Evolutionary conservation across 495 filamentous ascomycete genomes (phyloP), one percentile per base, ranked within the genome.

Genomic region (Collariella sp.): DNA sequence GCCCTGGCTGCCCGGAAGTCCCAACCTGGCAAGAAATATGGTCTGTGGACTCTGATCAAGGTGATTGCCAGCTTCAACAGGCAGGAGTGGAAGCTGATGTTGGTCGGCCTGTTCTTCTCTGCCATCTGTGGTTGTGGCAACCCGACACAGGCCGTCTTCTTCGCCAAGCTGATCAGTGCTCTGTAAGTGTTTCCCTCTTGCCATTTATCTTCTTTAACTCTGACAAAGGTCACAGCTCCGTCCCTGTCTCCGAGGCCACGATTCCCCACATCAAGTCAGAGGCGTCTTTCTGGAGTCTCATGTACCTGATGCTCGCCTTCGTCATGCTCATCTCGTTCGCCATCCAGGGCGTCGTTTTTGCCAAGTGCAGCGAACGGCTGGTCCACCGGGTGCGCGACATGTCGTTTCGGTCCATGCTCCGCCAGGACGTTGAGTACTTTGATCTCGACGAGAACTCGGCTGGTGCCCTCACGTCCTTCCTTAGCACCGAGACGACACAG

Each of bases 301-400:
- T 98, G 90, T 98, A 93, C 67, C 78, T 97, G 20, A 89, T 96
- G 79, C 79, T 96, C n/a, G 93, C 86, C 15, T 66, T 95, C 42
- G 78, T 83, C 26, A 81, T 86, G 62, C 82, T 95, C 55, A 63
- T 91, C 46, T 79, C 82, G 2, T 86, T 86, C 59, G 72, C 76
- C 33, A 62, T 62, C 34, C 86, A 91, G 58, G 91, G 89, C 36
- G 55, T 87, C 23, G 29, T 64, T 5, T 94, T 96, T 54, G 90
- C 87, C 7, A 85, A 84, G 61, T 89, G 87, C 72, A 94, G 72
- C 76, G 93, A 54, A 46, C 84, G 82, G 20, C 78, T 97, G 34
- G 79, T 96, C 52, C 86, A 87, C 64, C 82, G 91, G 7, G 86
- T 88, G 10, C 80, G 91, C 55, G 82, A 89, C 68, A 75, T 70